Conservation (phyloP, 2,329 filamentous ascomycete species). For the Diplocarpon mali region DNA sequence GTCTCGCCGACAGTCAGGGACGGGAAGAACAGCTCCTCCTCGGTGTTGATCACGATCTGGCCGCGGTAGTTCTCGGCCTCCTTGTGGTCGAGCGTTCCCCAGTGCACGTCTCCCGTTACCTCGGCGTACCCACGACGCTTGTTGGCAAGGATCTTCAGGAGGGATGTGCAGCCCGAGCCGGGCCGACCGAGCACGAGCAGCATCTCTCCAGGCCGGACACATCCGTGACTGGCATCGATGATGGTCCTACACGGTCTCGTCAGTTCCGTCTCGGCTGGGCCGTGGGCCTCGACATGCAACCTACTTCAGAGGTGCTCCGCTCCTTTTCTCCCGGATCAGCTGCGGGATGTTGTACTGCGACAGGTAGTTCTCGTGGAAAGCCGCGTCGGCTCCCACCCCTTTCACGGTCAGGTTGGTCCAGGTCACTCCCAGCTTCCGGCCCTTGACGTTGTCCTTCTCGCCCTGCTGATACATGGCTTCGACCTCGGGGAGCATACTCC, state of each 20-base stretch:
- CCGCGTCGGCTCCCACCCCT: constrained; percentile 24
- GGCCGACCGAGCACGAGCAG: constrained; percentile 57
- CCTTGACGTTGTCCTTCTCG: constrained; percentile 19
- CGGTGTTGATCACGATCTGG: constrained; percentile 46
- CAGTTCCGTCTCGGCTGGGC: neutral
- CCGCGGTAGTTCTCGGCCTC: constrained; percentile 38
- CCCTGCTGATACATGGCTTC: constrained; percentile 14
- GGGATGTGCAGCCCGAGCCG: constrained; percentile 58
- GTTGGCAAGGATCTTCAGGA: constrained; percentile 60
- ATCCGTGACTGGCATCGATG: constrained; percentile 53
- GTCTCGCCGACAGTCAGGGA: constrained; percentile 40
- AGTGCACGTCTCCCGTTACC: constrained; percentile 47
- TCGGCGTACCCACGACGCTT: constrained; percentile 46
- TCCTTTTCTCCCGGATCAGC: constrained; percentile 34
- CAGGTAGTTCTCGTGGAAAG: constrained; percentile 22
- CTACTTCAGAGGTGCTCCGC: constrained; percentile 45
- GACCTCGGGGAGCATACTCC: constrained; percentile 24
- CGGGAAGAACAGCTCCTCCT: constrained; percentile 41
- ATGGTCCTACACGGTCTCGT: constrained; percentile 35
- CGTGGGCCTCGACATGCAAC: neutral
- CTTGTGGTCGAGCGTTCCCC: constrained; percentile 35
- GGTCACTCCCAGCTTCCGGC: constrained; percentile 27
- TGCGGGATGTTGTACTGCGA: constrained; percentile 21
- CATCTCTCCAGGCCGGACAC: constrained; percentile 64
- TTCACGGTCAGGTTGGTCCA: constrained; percentile 25